Percentiles rank a stretch among this genome's conserved stretches.
phyloP scores from a whole-genome alignment of 2,329 filamentous ascomycete species.

The Venturia asperata region DNA sequence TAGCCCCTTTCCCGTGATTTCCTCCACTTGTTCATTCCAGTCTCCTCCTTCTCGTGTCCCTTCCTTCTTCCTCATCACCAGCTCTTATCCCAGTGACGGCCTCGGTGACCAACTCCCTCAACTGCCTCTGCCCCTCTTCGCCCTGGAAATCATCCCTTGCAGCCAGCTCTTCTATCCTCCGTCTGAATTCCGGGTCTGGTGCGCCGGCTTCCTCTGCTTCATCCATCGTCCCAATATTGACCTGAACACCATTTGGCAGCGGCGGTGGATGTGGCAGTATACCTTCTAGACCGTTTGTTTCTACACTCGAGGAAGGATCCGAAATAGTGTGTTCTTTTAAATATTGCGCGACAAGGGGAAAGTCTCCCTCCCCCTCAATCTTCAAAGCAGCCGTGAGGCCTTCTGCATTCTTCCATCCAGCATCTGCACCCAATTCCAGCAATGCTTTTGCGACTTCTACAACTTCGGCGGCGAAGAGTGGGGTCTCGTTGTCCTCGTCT shows the following conservation, averaged over 20 bases:
- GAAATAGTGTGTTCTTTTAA: conserved; percentile 37
- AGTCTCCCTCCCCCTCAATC: conserved; percentile 71
- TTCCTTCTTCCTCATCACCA: conserved; percentile 1
- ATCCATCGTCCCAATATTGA: conserved; percentile 70
- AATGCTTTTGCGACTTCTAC: conserved; percentile 69
- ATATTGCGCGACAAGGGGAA: conserved; percentile 67
- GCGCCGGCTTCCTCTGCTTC: conserved; percentile 54
- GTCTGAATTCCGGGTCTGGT: conserved; percentile 73
- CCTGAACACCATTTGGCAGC: conserved; percentile 66
- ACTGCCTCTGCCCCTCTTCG: conserved; percentile 68
- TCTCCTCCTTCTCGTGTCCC: conserved; percentile 1
- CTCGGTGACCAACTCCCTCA: conserved; percentile 73
- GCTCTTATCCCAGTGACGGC: conserved; percentile 60
- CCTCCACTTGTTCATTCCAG: background rate
- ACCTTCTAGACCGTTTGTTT: conserved; percentile 15
- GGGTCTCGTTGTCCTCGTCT: conserved; percentile 89
- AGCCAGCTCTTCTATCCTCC: conserved; percentile 83
- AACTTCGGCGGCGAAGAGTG: conserved; percentile 87
- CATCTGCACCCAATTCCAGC: conserved; percentile 69
- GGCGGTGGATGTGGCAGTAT: conserved; percentile 46
- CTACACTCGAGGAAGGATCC: conserved; percentile 26
- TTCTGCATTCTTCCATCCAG: conserved; percentile 59
- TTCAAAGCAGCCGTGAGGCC: conserved; percentile 75
- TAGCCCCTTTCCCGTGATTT: too few relatives aligned
- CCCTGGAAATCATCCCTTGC: conserved; percentile 75